These are phyloP conservation scores for Posidonia australis DNA, from an alignment of 106 monocot species.

Conservation along the genomic window DNA sequence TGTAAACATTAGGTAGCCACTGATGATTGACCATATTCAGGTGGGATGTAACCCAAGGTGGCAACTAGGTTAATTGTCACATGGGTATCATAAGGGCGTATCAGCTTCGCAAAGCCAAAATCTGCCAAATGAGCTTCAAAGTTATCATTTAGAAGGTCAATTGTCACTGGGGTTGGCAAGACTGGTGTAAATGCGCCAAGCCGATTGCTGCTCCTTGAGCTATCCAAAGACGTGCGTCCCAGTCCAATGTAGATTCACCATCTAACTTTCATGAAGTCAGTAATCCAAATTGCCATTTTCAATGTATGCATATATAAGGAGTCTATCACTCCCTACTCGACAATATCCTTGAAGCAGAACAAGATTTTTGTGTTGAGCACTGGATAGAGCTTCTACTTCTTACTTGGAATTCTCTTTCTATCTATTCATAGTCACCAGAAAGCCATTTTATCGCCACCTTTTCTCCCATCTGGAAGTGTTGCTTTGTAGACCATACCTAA, in stretches of 20 bases:
- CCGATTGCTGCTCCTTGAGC: constrained; percentile 61
- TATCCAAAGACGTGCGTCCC: constrained; percentile 42
- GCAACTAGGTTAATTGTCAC: constrained; percentile 13
- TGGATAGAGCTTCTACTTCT: constrained; percentile 62
- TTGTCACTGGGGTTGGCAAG: constrained; percentile 60
- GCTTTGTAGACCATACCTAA: constrained; percentile 66
- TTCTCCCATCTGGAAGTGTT: constrained; percentile 32
- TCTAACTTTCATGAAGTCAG: constrained; percentile 61
- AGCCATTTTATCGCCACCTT: constrained; percentile 62
- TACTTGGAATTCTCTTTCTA: constrained; percentile 72
- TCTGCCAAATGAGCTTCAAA: constrained; percentile 63
- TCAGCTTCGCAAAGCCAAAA: constrained; percentile 30
- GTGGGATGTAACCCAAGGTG: constrained; percentile 15
- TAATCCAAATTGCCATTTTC: constrained; percentile 76
- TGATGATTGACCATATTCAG: constrained; percentile 10
- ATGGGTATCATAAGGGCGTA: constrained; percentile 14
- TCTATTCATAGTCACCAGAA: constrained; percentile 56
- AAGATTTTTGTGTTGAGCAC: constrained; percentile 54
- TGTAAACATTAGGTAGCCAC: constrained; percentile 16
- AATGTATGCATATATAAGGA: constrained; percentile 72
- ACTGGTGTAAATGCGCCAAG: constrained; percentile 48
- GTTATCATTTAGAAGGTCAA: constrained; percentile 43
- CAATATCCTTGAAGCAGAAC: constrained; percentile 66
- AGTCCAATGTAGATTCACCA: constrained; percentile 32
- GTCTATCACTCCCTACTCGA: constrained; percentile 38